Base-by-base conservation (phyloP, 2,329 filamentous ascomycete genomes). In the Aureobasidium melanogenum region DNA sequence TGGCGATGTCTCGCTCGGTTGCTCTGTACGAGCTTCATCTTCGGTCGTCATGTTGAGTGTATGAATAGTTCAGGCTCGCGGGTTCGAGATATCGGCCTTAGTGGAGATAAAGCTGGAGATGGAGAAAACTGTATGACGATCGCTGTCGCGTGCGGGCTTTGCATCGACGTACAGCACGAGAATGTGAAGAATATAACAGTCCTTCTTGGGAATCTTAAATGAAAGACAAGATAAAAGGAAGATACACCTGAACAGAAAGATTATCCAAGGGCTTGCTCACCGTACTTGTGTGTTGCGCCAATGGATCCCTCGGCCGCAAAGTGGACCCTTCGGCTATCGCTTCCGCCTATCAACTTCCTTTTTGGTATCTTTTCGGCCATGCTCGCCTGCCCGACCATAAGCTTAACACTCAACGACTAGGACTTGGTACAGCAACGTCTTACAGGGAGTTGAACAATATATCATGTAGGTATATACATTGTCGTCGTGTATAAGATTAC, bases 1-100 rank as follows among this genome's bases (percentile, higher is more conserved):
- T 12, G 67, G 67, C 12, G 68, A 69, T 2, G 66, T 69, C 61
- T 70, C 68, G 32, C 66, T 66, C 12, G 66, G 47, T 28, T 57
- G 32, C 9, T 12, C 32, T 8, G 19, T 1, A 14, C 9, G n/a
- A 15, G 46, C 24, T 5, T 48, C 44, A 19, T 57, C 41, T 50
- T 50, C 43, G 56, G 34, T 41, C 22, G 56, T 32, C 56, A 48
- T 59, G 44, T 39, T 15, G 26, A 4, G 9, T 17, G 19, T 30
- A 32, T 50, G 28, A 15, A 10, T 15, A 17, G 9, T 17, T 17
- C 26, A 26, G 17, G 6, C 8, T 22, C 2, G 17, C 9, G 26
- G 19, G 17, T 4, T 24, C 26, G 26, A 36, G 24, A 14, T 17
- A 7, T 19, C 56, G 56, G 56, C 14, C 24, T 59, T 59, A 50